Evolutionary conservation across 129 eudicot species (phyloP).

Genomic region (Helichrysum umbraculigerum): DNA sequence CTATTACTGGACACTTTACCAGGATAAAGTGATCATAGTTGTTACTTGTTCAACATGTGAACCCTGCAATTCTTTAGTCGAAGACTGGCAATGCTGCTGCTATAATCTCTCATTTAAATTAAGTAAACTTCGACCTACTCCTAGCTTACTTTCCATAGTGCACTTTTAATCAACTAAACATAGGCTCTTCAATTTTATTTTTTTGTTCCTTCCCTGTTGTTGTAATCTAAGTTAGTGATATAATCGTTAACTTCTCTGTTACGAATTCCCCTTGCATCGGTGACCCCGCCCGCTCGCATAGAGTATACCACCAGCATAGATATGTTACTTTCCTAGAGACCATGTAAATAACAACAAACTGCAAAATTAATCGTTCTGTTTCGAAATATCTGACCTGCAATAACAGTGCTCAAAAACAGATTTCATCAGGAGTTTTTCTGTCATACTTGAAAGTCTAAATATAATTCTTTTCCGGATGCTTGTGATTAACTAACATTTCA

Average conservation of each 20-base stretch:
- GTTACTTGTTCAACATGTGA: neutral
- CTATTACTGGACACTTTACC: neutral
- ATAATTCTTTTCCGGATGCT: neutral
- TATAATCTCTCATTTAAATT: neutral
- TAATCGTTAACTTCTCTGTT: neutral
- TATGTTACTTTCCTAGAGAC: neutral
- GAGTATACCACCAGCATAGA: neutral
- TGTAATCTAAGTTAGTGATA: neutral
- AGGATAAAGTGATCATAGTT: neutral
- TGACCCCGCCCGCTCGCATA: neutral
- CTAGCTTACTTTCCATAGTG: neutral
- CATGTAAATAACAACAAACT: neutral
- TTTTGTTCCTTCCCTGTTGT: neutral
- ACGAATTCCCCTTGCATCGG: neutral
- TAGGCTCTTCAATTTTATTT: neutral
- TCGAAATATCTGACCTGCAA: neutral
- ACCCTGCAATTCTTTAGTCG: neutral
- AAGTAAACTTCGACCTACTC: neutral
- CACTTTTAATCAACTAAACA: neutral
- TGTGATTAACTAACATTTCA: constrained; percentile 4
- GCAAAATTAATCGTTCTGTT: neutral
- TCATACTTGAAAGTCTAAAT: neutral
- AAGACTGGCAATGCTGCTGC: neutral
- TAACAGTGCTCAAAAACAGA: neutral
- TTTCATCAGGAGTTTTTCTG: neutral